Evolutionary conservation across 768 basidiomycete genomes (phyloP), one percentile per base, ranked within the genome.

Genomic region (Mycena amicta): DNA sequence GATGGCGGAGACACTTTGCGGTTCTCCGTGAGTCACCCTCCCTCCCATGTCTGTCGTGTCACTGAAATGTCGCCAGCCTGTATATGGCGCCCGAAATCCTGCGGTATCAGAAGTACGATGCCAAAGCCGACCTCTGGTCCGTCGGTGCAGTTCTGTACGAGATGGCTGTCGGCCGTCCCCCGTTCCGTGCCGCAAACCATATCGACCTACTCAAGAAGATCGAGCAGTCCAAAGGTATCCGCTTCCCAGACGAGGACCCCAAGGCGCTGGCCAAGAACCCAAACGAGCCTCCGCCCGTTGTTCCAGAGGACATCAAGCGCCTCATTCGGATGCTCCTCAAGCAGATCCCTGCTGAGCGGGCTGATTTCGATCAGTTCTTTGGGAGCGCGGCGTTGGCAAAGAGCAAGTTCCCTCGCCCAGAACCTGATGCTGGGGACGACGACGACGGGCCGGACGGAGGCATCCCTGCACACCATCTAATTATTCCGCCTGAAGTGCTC

Each of bases 21-120:
- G 97, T 3, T 97, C 95, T 13, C 97, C 96, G 88, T 95, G 70
- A 74, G 93, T 83, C 29, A 6, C 20, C 1, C 25, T 13, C 5
- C 5, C 47, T n/a, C 22, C 43, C n/a, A 46, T 8, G 27, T 52
- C 39, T 23, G 1, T 46, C 25, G 2, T 43, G 45, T 51, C 46
- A 28, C 51, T 62, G 43, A 61, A 1, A 23, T 37, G 37, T 22
- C 23, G 20, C 5, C 55, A 95, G 93, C 49, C 75, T 99, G 28
- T 99, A 99, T 75, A 99, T 98, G 97, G 97, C 97, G 0, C 97
- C 97, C 0, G 97, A 99, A 74, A 98, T 99, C 66, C 77, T 99
- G 12, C 86, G 92, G 16, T 97, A 97, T 71, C 90, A 98, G 75
- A 95, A 95, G 70, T 98, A 99, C 73, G 95, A 97, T 71, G 95